phyloP scores from a whole-genome alignment of 495 filamentous ascomycete species.

The Hypoxylon rickii region DNA sequence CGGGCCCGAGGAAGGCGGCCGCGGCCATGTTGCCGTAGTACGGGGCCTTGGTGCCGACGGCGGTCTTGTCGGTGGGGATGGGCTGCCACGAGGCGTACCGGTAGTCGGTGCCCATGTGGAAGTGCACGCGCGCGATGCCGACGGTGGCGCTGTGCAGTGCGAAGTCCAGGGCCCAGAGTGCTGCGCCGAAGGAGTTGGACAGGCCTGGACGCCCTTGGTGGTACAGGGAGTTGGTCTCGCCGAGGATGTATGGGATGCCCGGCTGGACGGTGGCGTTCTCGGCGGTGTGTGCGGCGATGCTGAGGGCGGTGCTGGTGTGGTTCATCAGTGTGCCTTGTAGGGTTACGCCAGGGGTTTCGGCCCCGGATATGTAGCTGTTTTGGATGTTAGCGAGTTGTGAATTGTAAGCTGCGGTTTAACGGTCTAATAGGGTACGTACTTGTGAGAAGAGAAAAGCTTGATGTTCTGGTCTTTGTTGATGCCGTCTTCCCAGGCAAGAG shows the following conservation, averaged over 20 bases:
- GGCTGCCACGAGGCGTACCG: conserved; percentile 64
- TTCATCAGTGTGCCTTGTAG: conserved; percentile 69
- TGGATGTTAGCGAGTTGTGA: no score
- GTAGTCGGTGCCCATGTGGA: conserved; percentile 70
- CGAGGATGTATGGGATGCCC: conserved; percentile 62
- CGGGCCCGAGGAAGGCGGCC: conserved; percentile 58
- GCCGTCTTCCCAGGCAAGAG: conserved; percentile 56
- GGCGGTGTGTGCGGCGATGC: conserved; percentile 52
- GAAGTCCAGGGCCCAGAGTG: conserved; percentile 72
- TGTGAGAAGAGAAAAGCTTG: conserved; percentile 64
- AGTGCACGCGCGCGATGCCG: conserved; percentile 63
- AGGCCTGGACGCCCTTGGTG: conserved; percentile 65
- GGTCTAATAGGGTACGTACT: conserved; percentile 55
- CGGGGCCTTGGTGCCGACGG: conserved; percentile 64
- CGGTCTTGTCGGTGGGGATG: conserved; percentile 54
- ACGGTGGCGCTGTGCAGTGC: conserved; percentile 61
- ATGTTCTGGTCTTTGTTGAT: conserved; percentile 56
- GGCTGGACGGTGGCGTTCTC: conserved; percentile 50
- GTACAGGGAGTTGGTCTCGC: conserved; percentile 69
- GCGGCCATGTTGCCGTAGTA: conserved; percentile 70
- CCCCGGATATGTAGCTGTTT: conserved; percentile 67
- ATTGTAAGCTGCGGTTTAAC: no score
- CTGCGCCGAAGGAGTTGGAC: conserved; percentile 72
- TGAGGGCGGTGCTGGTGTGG: conserved; percentile 59
- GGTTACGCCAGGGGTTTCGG: conserved; percentile 64